Conservation (phyloP, 495 filamentous ascomycete genomes). For the Chaetomium cochliodes region DNA sequence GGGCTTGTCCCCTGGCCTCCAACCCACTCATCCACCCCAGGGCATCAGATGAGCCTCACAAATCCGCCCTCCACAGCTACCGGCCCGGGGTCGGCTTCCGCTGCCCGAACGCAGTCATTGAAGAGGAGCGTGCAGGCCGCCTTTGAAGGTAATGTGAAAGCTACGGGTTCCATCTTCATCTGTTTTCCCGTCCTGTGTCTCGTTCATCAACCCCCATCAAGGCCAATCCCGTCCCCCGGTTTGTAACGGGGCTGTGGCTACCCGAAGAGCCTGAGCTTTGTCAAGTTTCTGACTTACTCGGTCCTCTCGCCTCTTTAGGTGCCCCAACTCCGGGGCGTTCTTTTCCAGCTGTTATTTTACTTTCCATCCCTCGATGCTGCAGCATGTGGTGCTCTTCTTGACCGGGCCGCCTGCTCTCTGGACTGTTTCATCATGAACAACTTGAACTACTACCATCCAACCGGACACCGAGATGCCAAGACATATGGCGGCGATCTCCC, state of each 20-base stretch:
- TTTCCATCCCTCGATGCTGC: neutral
- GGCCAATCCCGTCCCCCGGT: neutral
- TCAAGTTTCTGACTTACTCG: constrained; percentile 9
- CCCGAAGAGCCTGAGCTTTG: constrained; percentile 21
- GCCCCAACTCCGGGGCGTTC: neutral
- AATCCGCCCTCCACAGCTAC: constrained; percentile 47
- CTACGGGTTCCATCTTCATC: neutral
- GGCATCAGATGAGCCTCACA: constrained; percentile 43
- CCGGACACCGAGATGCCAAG: constrained; percentile 22
- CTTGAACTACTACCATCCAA: constrained; percentile 13
- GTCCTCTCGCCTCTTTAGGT: neutral
- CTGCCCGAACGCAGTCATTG: constrained; percentile 53
- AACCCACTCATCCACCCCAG: too few relatives aligned
- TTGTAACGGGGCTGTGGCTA: constrained; percentile 19
- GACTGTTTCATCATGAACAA: constrained; percentile 18
- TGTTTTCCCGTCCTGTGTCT: neutral
- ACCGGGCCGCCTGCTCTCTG: neutral
- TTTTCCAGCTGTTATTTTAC: neutral
- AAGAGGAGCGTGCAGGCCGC: constrained; percentile 73
- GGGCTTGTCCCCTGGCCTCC: neutral
- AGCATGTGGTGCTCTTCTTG: constrained; percentile 9
- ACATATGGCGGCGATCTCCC: constrained; percentile 22
- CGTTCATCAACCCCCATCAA: neutral
- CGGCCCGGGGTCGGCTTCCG: constrained; percentile 44
- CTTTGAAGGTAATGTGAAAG: constrained; percentile 66